Base-by-base conservation (phyloP, 257 asterid genomes). In the Eucommia ulmoides region DNA sequence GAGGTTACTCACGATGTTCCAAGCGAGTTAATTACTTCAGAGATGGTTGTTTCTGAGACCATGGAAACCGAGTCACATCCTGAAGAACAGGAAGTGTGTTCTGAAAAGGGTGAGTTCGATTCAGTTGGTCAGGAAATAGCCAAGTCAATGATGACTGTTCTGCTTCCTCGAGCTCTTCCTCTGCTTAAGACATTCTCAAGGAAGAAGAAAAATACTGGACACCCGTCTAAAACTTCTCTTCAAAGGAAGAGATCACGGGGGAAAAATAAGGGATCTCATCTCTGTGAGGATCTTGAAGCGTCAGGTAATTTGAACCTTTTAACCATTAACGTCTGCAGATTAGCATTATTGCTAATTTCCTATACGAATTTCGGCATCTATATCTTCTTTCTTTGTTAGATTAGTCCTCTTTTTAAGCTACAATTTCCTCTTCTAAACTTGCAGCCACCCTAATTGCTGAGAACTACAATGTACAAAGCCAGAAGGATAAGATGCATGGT, bases 101-200 rank as follows among this genome's bases (percentile, higher is more conserved):
- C 82, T 33, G 88, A 73, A 60, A 69, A 59, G 64, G 56, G 63
- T 69, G 83, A 69, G 49, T 57, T 61, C 41, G 88, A 74, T 66
- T 76, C 81, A 46, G 71, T 56, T 67, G 83, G 71, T 52, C 77
- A 70, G 55, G 89, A 80, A 24, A 50, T 82, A 64, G 67, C 74
- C 56, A 76, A 68, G 24, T 74, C 96, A 68, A 89, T 85, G 94
- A 69, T 80, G 88, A 50, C 78, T 49, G 22, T 82, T 69, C 65
- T 89, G 64, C 94, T 80, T 57, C 98, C 98, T 61, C 81, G 59
- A 66, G 86, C 96, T 65, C 70, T 83, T 68, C 96, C 96, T 51
- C 69, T 82, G 63, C 69, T 85, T 35, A 81, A 84, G 68, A 82
- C 89, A 22, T 86, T 78, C 73, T 58, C 75, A 50, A 78, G 94